Evolutionary conservation across 2,329 filamentous ascomycete genomes (phyloP), one percentile per base, ranked within the genome.

Genomic region (Claviceps purpurea): DNA sequence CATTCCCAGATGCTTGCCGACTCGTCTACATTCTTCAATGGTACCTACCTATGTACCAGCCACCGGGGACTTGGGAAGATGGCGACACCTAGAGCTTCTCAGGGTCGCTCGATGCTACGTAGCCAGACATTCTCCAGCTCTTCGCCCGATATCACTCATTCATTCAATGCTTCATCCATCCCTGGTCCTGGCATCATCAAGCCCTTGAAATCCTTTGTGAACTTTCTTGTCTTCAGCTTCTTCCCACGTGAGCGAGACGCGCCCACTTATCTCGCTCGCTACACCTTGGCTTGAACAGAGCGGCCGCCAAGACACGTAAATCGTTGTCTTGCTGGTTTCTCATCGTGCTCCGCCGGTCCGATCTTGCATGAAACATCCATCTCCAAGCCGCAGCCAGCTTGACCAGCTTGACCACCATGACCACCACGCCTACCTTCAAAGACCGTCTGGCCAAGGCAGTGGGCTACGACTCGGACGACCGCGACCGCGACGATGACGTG

Each of bases 401-500:
- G 8, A 30, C 8, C 40, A 42, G 40, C 39, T 30, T 34, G 10
- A 41, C 18, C 40, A 42, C n/a, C n/a, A 55, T 55, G 53, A 24
- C 50, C 14, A 22, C 44, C 38, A 34, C 50, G 5, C 47, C 48
- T 11, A 49, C 54, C 13, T 47, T 56, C 54, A 61, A 65, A 55
- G 55, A 60, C 51, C 61, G 61, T 49, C 56, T 62, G 34, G 58
- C 52, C 57, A 67, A 62, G 56, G 59, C 63, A 52, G 55, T 69
- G 22, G 63, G 66, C 52, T 62, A 66, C 52, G 63, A 67, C 40
- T 56, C 62, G 41, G 55, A 60, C n/a, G 54, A 61, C 38, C 63
- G 60, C 22, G 62, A 68, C 39, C 62, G 60, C 24, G 62, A 68
- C 50, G 61, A 66, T 52, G 60, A 60, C 45, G 55, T 67, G 22